Conservation (phyloP, 2,329 filamentous ascomycete genomes). For the Pseudogymnoascus sp. region DNA sequence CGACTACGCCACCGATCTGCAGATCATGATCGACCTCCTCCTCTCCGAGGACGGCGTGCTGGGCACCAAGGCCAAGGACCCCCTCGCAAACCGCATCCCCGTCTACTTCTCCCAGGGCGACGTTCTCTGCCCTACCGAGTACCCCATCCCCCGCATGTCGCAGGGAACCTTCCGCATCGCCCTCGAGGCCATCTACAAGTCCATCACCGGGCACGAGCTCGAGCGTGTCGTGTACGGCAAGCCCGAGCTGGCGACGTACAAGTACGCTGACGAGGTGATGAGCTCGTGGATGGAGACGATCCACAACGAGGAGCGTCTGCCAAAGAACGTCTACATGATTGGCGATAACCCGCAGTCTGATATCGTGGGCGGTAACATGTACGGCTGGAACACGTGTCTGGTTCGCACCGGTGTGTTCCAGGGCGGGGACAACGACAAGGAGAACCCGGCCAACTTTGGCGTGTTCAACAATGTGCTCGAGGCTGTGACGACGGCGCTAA, state of each 20-base stretch:
- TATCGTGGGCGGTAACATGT: slow-evolving; percentile 71
- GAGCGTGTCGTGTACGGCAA: slow-evolving; percentile 72
- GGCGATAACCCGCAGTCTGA: slow-evolving; percentile 68
- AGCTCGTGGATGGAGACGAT: slow-evolving; percentile 68
- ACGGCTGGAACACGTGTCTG: slow-evolving; percentile 74
- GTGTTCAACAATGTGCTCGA: slow-evolving; percentile 68
- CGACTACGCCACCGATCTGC: slow-evolving; percentile 67
- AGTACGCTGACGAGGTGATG: slow-evolving; percentile 68
- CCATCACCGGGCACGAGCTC: slow-evolving; percentile 59
- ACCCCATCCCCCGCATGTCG: slow-evolving; percentile 60
- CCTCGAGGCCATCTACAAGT: slow-evolving; percentile 66
- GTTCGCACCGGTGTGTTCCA: slow-evolving; percentile 74
- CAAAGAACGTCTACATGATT: slow-evolving; percentile 67
- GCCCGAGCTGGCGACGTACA: slow-evolving; percentile 68
- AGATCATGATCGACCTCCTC: slow-evolving; percentile 68
- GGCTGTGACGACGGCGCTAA: slow-evolving; percentile 58
- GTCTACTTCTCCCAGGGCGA: slow-evolving; percentile 67
- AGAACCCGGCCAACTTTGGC: slow-evolving; percentile 70
- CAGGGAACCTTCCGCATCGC: slow-evolving; percentile 70
- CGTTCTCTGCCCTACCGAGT: slow-evolving; percentile 55
- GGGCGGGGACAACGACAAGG: slow-evolving; percentile 65
- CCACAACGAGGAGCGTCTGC: slow-evolving; percentile 62
- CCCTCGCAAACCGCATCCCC: slow-evolving; percentile 57
- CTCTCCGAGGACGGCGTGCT: slow-evolving; percentile 60
- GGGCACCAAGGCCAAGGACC: slow-evolving; percentile 57